phyloP scores from a whole-genome alignment of 345 rosid species.

The Passiflora organensis region DNA sequence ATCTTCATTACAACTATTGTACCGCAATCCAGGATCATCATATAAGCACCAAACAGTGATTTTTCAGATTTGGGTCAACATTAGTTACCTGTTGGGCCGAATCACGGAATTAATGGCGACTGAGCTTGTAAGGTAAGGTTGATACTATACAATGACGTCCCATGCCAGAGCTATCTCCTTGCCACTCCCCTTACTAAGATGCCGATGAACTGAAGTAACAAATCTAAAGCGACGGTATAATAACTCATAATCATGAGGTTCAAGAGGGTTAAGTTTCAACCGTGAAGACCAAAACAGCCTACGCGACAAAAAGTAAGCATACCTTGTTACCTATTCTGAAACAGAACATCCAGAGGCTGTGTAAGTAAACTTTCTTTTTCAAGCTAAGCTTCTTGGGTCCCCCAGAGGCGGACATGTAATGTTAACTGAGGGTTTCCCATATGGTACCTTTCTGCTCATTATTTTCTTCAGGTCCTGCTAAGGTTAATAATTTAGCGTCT shows the following conservation, averaged over 20 bases:
- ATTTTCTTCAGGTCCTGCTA: not conserved
- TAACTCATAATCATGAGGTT: too few relatives aligned
- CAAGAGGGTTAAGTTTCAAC: too few relatives aligned
- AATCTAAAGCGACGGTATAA: conserved; percentile 45
- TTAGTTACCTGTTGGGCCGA: too few relatives aligned
- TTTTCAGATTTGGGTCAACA: too few relatives aligned
- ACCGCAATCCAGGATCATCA: too few relatives aligned
- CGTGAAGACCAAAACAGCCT: too few relatives aligned
- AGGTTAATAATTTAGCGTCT: conserved; percentile 7
- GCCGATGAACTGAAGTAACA: conserved; percentile 76
- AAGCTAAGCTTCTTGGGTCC: conserved; percentile 52
- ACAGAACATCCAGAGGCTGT: conserved; percentile 77
- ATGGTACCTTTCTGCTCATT: conserved; percentile 3
- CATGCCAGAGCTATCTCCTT: conserved; percentile 69
- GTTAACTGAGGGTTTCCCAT: too few relatives aligned
- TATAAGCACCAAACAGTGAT: too few relatives aligned
- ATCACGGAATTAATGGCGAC: too few relatives aligned
- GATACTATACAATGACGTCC: conserved; percentile 56
- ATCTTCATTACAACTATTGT: too few relatives aligned
- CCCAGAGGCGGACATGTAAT: conserved; percentile 40
- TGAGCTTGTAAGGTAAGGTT: too few relatives aligned
- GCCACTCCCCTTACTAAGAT: conserved; percentile 59
- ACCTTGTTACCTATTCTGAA: conserved; percentile 83
- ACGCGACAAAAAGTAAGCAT: too few relatives aligned
- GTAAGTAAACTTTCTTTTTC: conserved; percentile 62